phyloP scores from a whole-genome alignment of 2,329 filamentous ascomycete species.

The Aspergillus sp. region DNA sequence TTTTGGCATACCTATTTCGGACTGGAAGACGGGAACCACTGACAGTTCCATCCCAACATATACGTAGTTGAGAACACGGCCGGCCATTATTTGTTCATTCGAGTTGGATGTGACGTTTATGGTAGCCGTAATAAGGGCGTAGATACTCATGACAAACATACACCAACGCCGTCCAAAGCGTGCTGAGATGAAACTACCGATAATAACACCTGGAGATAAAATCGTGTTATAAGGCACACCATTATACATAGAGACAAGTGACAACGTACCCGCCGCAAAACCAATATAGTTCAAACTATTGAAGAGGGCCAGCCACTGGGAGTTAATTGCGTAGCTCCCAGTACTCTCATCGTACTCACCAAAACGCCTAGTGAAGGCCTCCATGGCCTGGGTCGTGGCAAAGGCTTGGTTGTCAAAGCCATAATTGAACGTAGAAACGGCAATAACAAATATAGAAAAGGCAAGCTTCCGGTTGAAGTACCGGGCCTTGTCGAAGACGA shows the following conservation, averaged over 20 bases:
- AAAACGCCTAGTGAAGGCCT: conserved; percentile 35
- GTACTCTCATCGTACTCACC: conserved; percentile 26
- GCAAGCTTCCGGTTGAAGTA: conserved; percentile 12
- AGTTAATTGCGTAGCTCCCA: conserved; percentile 26
- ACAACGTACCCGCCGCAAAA: conserved; percentile 10
- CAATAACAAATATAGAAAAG: conserved; percentile 27
- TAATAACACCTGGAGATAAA: conserved; percentile 22
- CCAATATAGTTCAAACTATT: conserved; percentile 15
- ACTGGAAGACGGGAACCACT: conserved; percentile 20
- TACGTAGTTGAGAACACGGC: conserved; percentile 38
- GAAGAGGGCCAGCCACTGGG: conserved; percentile 38
- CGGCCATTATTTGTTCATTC: conserved; percentile 34
- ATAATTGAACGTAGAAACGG: conserved; percentile 42
- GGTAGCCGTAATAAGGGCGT: conserved; percentile 33
- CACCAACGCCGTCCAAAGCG: conserved; percentile 35
- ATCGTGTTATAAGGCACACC: background rate
- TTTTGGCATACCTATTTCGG: conserved; percentile 15
- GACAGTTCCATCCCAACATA: conserved; percentile 42
- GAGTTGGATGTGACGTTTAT: conserved; percentile 33
- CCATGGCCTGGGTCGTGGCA: conserved; percentile 40
- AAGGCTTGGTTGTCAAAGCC: conserved; percentile 44
- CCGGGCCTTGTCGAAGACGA: background rate
- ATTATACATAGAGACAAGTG: background rate
- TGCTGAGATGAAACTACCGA: conserved; percentile 29
- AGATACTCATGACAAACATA: conserved; percentile 42